Percentiles rank a stretch among this genome's conserved stretches.
Evolutionary conservation across 129 eudicot genomes (phyloP).

Genomic region (Ambrosia trifida): DNA sequence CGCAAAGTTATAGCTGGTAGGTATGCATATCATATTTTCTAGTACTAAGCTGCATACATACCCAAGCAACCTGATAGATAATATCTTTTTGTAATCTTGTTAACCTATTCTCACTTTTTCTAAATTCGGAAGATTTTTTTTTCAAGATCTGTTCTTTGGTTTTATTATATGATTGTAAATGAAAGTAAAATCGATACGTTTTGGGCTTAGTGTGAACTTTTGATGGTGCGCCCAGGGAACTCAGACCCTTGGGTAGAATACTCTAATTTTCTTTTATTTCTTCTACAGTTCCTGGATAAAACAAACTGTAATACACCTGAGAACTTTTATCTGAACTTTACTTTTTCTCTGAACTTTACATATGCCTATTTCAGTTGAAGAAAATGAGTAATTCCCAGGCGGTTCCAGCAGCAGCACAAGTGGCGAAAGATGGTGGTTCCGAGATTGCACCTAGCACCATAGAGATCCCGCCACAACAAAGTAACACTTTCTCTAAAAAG

Average conservation of each 20-base stretch:
- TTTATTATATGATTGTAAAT: neutral
- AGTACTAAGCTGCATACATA: too few species aligned
- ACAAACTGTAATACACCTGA: conserved; percentile 10
- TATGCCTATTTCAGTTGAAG: conserved; percentile 76
- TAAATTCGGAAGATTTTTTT: neutral
- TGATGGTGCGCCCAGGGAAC: conserved; percentile 77
- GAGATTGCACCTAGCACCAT: conserved; percentile 35
- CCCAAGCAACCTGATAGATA: neutral
- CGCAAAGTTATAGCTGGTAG: neutral
- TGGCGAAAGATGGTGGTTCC: conserved; percentile 48
- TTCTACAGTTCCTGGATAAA: neutral
- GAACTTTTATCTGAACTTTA: neutral
- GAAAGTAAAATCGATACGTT: neutral
- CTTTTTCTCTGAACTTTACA: too few species aligned
- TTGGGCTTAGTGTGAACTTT: neutral
- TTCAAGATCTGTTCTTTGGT: neutral
- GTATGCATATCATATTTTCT: neutral
- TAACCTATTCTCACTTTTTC: neutral
- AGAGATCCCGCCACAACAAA: conserved; percentile 26
- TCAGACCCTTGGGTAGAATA: conserved; percentile 73
- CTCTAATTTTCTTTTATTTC: conserved; percentile 36
- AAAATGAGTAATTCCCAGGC: conserved; percentile 74
- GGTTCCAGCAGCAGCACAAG: conserved; percentile 39
- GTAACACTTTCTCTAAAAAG: conserved; percentile 15
- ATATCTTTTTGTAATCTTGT: neutral